Conservation (phyloP, 2,329 filamentous ascomycete species). For the Bimuria novae-zelandiae region DNA sequence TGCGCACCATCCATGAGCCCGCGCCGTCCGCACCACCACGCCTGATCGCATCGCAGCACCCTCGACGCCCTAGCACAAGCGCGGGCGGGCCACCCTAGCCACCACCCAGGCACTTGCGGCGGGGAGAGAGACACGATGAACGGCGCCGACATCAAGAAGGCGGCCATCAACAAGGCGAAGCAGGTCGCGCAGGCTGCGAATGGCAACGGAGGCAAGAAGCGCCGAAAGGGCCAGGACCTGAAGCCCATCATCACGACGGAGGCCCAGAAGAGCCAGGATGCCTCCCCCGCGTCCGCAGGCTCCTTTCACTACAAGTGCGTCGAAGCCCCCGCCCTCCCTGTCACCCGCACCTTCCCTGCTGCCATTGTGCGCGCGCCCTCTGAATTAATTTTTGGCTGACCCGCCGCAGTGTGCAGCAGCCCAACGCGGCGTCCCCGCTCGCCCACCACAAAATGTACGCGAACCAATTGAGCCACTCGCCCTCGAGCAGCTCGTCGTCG, state of each 20-base stretch:
- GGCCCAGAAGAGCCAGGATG: constrained; percentile 52
- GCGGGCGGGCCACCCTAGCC: too few species aligned
- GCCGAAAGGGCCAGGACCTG: constrained; percentile 69
- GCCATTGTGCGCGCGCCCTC: constrained; percentile 5
- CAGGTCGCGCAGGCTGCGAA: constrained; percentile 64
- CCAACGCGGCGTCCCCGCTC: constrained; percentile 56
- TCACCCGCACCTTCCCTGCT: not conserved
- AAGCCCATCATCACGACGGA: constrained; percentile 76
- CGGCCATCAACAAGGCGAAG: constrained; percentile 68
- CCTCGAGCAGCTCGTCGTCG: constrained; percentile 75
- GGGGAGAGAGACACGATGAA: constrained; percentile 59
- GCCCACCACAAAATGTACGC: constrained; percentile 54
- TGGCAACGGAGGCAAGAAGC: constrained; percentile 68
- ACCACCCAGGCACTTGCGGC: constrained; percentile 29
- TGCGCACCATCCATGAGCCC: constrained; percentile 31
- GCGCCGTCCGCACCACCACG: constrained; percentile 35
- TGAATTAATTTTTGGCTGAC: constrained; percentile 28
- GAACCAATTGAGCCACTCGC: constrained; percentile 70
- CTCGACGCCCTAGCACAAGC: constrained; percentile 9
- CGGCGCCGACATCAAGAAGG: constrained; percentile 66
- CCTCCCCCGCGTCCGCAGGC: constrained; percentile 47
- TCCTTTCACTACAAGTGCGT: constrained; percentile 50
- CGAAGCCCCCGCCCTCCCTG: not conserved
- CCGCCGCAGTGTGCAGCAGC: constrained; percentile 39
- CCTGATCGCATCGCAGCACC: constrained; percentile 30